phyloP scores from a whole-genome alignment of 2,329 filamentous ascomycete species.

The Sporothrix brunneoviolacea region DNA sequence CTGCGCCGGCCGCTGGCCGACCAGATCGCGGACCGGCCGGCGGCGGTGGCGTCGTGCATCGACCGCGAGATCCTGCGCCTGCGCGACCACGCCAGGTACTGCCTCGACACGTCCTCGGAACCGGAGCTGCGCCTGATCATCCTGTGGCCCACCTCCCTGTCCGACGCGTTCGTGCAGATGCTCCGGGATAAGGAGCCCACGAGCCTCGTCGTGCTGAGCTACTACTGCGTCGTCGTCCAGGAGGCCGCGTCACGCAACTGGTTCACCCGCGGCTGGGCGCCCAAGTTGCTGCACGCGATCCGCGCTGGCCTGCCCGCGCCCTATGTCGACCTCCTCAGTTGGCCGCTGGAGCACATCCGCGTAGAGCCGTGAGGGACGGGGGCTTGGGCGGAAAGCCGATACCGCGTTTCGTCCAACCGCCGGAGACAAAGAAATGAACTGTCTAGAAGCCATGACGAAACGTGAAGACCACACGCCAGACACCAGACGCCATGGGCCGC shows the following conservation, averaged over 20 bases:
- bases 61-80: background rate
- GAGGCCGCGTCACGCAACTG: background rate
- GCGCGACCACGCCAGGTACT: background rate
- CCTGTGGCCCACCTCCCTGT: slow-evolving; percentile 21
- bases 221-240: slow-evolving; percentile 21
- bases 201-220: slow-evolving; percentile 19
- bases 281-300: slow-evolving; percentile 4
- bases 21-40: background rate
- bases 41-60: background rate
- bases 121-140: slow-evolving; percentile 20
- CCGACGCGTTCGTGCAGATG: slow-evolving; percentile 20
- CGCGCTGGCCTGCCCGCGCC: background rate
- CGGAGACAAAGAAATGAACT: no score
- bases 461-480: no score
- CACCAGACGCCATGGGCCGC: no score
- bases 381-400: no score
- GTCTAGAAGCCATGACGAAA: no score
- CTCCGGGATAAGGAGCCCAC: slow-evolving; percentile 17
- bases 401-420: no score
- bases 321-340: background rate
- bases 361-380: no score
- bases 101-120: background rate
- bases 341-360: slow-evolving; percentile 4
- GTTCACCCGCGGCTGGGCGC: slow-evolving; percentile 6
- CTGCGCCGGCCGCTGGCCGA: background rate